These are phyloP conservation scores for Colletotrichum sp. DNA, from an alignment of 2,329 filamentous ascomycete species.

Conservation along the genomic window DNA sequence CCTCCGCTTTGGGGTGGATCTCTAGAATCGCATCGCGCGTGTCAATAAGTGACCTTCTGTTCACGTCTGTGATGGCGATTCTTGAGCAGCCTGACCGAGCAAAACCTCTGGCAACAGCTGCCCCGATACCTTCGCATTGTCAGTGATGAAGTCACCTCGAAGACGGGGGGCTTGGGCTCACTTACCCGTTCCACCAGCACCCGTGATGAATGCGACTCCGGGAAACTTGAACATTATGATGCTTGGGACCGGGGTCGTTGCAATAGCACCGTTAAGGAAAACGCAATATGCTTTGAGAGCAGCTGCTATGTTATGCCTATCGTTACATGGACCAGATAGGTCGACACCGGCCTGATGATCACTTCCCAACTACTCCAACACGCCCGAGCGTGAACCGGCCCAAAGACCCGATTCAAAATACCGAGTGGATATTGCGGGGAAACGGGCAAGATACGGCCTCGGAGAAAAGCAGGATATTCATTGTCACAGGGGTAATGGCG, in stretches of 20 bases:
- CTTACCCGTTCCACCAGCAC: slow-evolving; percentile 51
- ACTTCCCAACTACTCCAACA: not conserved
- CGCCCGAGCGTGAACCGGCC: not conserved
- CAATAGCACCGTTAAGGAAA: not conserved
- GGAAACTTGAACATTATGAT: slow-evolving; percentile 34
- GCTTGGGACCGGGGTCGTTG: not conserved
- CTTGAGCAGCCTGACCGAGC: slow-evolving; percentile 52
- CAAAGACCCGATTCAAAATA: not conserved
- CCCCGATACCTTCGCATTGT: slow-evolving; percentile 54
- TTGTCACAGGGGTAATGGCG: not conserved
- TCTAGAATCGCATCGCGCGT: slow-evolving; percentile 36
- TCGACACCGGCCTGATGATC: not conserved
- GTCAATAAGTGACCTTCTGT: slow-evolving; percentile 40
- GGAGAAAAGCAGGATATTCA: not conserved
- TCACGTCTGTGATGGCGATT: slow-evolving; percentile 61
- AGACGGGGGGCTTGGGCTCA: not conserved
- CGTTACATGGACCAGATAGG: not conserved
- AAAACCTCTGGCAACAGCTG: slow-evolving; percentile 56
- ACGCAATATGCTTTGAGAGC: not conserved
- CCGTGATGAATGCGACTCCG: slow-evolving; percentile 52
- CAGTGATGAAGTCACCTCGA: not conserved
- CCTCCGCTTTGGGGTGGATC: slow-evolving; percentile 35
- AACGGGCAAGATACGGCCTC: not conserved
- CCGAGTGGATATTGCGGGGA: slow-evolving; percentile 18
- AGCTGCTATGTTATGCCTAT: not conserved